Evolutionary conservation across 306 rosid genomes (phyloP).

Genomic region (Prunus mira): DNA sequence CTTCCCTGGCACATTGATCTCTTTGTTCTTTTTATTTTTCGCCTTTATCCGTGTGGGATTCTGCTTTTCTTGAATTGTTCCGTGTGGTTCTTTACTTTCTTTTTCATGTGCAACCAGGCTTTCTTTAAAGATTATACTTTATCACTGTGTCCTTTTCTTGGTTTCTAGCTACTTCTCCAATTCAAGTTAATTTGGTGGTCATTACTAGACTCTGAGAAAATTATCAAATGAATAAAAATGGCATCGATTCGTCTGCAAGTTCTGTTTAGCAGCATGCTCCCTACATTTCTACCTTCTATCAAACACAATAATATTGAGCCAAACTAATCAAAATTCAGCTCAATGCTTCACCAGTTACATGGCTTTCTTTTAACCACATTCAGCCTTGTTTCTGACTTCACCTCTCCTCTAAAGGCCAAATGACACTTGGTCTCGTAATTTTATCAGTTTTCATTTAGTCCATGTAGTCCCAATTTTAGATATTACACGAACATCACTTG

Average conservation of each 20-base stretch:
- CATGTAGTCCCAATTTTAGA: too few species aligned
- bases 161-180: too few species aligned
- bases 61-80: slow-evolving; percentile 23
- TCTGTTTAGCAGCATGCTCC: too few species aligned
- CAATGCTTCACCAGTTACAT: neutral
- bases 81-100: slow-evolving; percentile 33
- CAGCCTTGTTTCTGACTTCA: too few species aligned
- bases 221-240: neutral
- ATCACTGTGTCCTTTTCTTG: neutral
- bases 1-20: slow-evolving; percentile 10
- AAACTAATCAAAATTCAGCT: neutral
- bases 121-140: slow-evolving; percentile 25
- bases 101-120: slow-evolving; percentile 31
- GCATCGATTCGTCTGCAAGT: neutral
- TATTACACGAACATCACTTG: too few species aligned
- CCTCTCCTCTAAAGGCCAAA: too few species aligned
- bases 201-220: neutral
- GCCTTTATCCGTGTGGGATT: slow-evolving; percentile 8
- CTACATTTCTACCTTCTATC: neutral
- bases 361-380: too few species aligned
- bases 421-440: too few species aligned
- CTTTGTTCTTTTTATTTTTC: neutral
- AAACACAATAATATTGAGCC: neutral
- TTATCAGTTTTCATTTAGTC: too few species aligned
- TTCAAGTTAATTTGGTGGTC: neutral